Evolutionary conservation across 2,329 filamentous ascomycete species (phyloP).

Genomic region (Ceratocystis diversiconidia): DNA sequence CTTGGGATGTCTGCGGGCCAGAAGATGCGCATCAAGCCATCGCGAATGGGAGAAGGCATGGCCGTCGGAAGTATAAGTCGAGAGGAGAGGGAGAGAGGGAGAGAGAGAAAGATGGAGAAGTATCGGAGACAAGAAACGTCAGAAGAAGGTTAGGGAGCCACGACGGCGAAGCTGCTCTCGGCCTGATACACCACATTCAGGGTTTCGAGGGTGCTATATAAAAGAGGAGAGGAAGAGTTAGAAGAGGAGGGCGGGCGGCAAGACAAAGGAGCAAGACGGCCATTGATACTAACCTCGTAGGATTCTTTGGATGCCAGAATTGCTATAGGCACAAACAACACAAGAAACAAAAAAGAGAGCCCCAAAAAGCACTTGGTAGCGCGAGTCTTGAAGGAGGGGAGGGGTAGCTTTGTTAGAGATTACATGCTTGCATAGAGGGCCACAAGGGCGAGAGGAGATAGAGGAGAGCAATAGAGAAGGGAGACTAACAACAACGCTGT

Average conservation of each 20-base stretch:
- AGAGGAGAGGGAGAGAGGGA: slow-evolving; percentile 8
- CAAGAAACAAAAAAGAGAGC: slow-evolving; percentile 70
- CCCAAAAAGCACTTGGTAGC: slow-evolving; percentile 27
- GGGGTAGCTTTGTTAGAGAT: slow-evolving; percentile 9
- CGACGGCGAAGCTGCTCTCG: slow-evolving; percentile 86
- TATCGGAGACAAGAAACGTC: slow-evolving; percentile 23
- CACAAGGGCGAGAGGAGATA: neutral
- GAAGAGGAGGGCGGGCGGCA: neutral
- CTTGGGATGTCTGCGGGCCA: slow-evolving; percentile 79
- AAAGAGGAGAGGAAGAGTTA: slow-evolving; percentile 5
- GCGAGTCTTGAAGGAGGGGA: slow-evolving; percentile 11
- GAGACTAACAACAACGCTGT: slow-evolving; percentile 77
- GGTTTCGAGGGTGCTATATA: slow-evolving; percentile 63
- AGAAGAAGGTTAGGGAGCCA: slow-evolving; percentile 60
- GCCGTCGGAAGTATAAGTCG: slow-evolving; percentile 21
- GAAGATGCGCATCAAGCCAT: slow-evolving; percentile 95
- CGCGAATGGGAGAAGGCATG: slow-evolving; percentile 52
- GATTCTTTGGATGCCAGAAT: slow-evolving; percentile 70
- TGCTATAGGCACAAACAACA: slow-evolving; percentile 72
- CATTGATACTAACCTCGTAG: slow-evolving; percentile 47
- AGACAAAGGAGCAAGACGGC: neutral
- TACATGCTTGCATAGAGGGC: neutral
- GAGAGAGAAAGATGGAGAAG: no score
- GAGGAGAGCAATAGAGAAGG: neutral
- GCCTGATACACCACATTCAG: slow-evolving; percentile 72